Percentiles rank a stretch among this genome's conserved stretches.
phyloP scores from a whole-genome alignment of 306 rosid genomes.

The Citrullus colocynthis region DNA sequence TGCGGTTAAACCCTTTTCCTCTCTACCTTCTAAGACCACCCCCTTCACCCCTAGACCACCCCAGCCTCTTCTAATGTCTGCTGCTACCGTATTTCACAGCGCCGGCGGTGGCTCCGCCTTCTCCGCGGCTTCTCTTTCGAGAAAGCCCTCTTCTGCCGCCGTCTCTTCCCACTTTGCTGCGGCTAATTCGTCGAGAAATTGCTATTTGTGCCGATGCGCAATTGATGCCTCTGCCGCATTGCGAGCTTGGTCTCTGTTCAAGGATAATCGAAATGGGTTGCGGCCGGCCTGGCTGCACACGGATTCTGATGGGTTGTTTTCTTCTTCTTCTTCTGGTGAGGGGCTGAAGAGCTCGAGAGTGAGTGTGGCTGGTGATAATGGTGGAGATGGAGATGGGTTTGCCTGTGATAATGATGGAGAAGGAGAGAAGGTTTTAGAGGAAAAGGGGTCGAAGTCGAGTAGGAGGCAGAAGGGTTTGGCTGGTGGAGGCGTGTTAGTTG shows the following conservation, averaged over 20 bases:
- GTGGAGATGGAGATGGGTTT: neutral
- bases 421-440: slow-evolving; percentile 13
- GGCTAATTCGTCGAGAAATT: slow-evolving; percentile 9
- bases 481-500: slow-evolving; percentile 15
- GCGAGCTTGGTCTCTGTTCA: slow-evolving; percentile 34
- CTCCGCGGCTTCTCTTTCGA: slow-evolving; percentile 1
- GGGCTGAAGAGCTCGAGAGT: slow-evolving; percentile 5
- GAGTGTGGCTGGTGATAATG: slow-evolving; percentile 6
- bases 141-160: slow-evolving; percentile 9
- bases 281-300: slow-evolving; percentile 32
- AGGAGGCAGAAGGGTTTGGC: slow-evolving; percentile 44
- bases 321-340: slow-evolving; percentile 15
- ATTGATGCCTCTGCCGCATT: slow-evolving; percentile 10
- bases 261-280: slow-evolving; percentile 18
- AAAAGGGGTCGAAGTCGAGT: slow-evolving; percentile 23
- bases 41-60: neutral
- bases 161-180: slow-evolving; percentile 12
- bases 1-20: slow-evolving; percentile 13
- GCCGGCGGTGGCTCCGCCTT: slow-evolving; percentile 4
- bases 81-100: slow-evolving; percentile 14
- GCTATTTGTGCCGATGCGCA: slow-evolving; percentile 21
- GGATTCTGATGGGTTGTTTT: slow-evolving; percentile 17
- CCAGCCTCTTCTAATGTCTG: slow-evolving; percentile 18
- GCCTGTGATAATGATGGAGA: slow-evolving; percentile 9
- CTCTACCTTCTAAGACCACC: slow-evolving; percentile 4